Conservation (phyloP, 208 protist species). For the Kentomonas sorsogonicus region DNA sequence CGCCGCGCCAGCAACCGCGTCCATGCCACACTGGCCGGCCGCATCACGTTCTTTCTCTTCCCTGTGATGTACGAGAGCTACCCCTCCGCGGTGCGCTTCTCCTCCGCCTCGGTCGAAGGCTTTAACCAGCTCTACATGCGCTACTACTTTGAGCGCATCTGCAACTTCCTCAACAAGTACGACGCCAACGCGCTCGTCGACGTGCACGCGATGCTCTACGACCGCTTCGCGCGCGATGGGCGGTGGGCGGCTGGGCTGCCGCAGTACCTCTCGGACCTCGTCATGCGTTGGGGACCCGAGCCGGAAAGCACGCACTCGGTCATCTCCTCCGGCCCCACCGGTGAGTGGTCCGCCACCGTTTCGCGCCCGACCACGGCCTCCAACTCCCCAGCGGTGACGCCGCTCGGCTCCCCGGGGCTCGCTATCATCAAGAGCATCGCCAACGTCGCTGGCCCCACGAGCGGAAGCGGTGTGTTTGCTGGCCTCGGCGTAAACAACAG, state of each 20-base stretch:
- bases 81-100: constrained; percentile 32
- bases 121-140: constrained; percentile 58
- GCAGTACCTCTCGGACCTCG: constrained; percentile 34
- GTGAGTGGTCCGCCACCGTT: not conserved
- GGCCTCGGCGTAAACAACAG: too few relatives aligned
- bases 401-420: too few relatives aligned
- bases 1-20: constrained; percentile 31
- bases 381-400: too few relatives aligned
- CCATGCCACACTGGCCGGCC: constrained; percentile 44
- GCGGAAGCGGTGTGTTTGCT: too few relatives aligned
- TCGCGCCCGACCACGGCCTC: too few relatives aligned
- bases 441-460: too few relatives aligned
- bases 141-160: constrained; percentile 64
- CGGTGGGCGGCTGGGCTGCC: constrained; percentile 42
- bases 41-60: constrained; percentile 51
- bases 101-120: constrained; percentile 18
- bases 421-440: too few relatives aligned
- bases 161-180: constrained; percentile 47
- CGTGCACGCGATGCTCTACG: constrained; percentile 59
- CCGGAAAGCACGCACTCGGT: constrained; percentile 19
- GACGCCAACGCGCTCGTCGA: constrained; percentile 62
- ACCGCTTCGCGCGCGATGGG: constrained; percentile 38
- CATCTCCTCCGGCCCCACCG: constrained; percentile 17
- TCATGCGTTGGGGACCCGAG: constrained; percentile 60
- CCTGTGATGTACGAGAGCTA: constrained; percentile 59